phyloP scores from a whole-genome alignment of 202 grass and related monocot species.

The Zoysia matrella region DNA sequence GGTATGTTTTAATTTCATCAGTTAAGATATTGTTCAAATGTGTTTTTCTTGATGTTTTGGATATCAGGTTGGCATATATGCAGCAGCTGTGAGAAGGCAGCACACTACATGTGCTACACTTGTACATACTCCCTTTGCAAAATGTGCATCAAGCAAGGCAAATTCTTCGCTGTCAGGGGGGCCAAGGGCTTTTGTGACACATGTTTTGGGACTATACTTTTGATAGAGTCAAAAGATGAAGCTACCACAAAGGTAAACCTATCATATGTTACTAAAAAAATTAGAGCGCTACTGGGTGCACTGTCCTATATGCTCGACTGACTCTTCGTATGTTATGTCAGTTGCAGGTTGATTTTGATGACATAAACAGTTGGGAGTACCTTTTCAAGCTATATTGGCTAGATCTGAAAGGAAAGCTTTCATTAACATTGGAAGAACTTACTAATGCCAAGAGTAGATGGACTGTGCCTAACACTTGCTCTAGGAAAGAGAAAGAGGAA shows the following conservation, averaged over 20 bases:
- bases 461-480: constrained; percentile 56
- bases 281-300: constrained; percentile 11
- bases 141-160: constrained; percentile 75
- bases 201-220: constrained; percentile 79
- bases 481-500: constrained; percentile 71
- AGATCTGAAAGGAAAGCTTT: constrained; percentile 80
- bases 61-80: constrained; percentile 97
- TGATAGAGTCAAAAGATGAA: constrained; percentile 81
- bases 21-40: background rate
- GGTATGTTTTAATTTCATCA: background rate
- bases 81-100: constrained; percentile 89
- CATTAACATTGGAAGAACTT: constrained; percentile 89
- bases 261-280: too few species aligned
- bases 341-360: constrained; percentile 97
- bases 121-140: constrained; percentile 94
- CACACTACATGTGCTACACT: too few species aligned
- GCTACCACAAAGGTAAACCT: constrained; percentile 65
- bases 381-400: constrained; percentile 98
- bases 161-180: constrained; percentile 85
- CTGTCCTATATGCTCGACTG: background rate
- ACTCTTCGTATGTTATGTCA: constrained; percentile 23
- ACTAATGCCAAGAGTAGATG: constrained; percentile 76
- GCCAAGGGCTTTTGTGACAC: constrained; percentile 94
- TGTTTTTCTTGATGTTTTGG: constrained; percentile 31
- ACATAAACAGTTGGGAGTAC: constrained; percentile 92